These are phyloP conservation scores for Geranium incanum DNA, from an alignment of 441 rosid genomes.

Conservation along the genomic window DNA sequence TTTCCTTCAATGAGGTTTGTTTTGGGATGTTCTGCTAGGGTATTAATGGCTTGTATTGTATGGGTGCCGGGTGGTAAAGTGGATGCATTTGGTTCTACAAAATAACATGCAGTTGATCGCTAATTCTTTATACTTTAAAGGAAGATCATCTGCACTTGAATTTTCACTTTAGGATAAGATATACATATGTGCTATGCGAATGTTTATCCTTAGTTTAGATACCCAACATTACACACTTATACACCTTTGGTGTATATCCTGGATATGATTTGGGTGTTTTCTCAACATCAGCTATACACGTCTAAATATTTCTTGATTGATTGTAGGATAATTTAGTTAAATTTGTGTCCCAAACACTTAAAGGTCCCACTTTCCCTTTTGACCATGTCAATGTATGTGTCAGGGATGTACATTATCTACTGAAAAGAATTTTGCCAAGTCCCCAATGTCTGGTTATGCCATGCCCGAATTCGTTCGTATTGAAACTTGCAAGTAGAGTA, in stretches of 20 bases:
- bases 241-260: not conserved
- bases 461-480: not conserved
- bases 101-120: conserved; percentile 1
- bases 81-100: not conserved
- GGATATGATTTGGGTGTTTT: not conserved
- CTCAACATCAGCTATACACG: not conserved
- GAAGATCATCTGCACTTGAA: not conserved
- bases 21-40: not conserved
- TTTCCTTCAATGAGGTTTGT: not conserved
- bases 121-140: not conserved
- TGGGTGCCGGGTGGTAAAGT: not conserved
- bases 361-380: not conserved
- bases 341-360: not conserved
- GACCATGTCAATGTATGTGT: not conserved
- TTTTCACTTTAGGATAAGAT: not conserved
- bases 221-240: not conserved
- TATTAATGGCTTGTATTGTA: not conserved
- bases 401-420: not conserved
- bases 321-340: not conserved
- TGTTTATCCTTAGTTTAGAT: not conserved
- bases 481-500: not conserved
- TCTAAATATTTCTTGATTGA: not conserved
- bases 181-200: not conserved
- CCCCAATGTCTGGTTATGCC: not conserved
- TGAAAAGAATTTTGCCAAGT: not conserved